Evolutionary conservation across 1,284 basidiomycete genomes (phyloP), one percentile per base, ranked within the genome.

Genomic region (Sanghuangporus weigelae): DNA sequence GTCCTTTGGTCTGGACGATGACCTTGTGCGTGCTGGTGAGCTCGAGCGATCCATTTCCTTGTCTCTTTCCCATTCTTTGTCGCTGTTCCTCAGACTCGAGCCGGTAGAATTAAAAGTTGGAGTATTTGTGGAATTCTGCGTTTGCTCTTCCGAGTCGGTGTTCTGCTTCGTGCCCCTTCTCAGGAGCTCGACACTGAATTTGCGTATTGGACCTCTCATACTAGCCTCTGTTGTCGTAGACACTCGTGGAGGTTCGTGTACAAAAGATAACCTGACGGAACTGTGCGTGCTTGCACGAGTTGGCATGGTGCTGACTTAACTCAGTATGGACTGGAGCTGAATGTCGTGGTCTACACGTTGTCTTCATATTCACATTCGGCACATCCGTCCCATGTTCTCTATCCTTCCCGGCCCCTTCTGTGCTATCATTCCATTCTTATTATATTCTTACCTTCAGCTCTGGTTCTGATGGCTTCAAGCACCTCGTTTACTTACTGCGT

Each of bases 271-370:
- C 44, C 1, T 11, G 40, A n/a, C 21, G 16, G 16, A 46, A n/a
- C 14, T 51, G n/a, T 26, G 10, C 26, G 10, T 26, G 5, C 21
- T 26, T 26, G 50, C 12, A 50, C 23, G 23, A 2, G 21, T 5
- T 53, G 26, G 35, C 10, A 31, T 12, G 16, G 35, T 36, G 53
- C 10, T n/a, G 4, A 31, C 26, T 14, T 26, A 23, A n/a, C 31
- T 12, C 8, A 11, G 7, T 7, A 10, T 21, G 23, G 10, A 21
- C 48, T 21, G n/a, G 42, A 19, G 42, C 12, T 49, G n/a, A 49
- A 49, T 14, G 53, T 54, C 53, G 53, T 54, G 53, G 53, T 54
- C 31, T 54, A 54, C 53, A 54, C 53, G 53, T 54, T 54, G 16
- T n/a, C 53, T 49, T 49, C 19, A 14, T 19, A 26, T 51, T 26